Evolutionary conservation across 768 basidiomycete genomes (phyloP).

Genomic region (Phylloporus rhodoxanthus): DNA sequence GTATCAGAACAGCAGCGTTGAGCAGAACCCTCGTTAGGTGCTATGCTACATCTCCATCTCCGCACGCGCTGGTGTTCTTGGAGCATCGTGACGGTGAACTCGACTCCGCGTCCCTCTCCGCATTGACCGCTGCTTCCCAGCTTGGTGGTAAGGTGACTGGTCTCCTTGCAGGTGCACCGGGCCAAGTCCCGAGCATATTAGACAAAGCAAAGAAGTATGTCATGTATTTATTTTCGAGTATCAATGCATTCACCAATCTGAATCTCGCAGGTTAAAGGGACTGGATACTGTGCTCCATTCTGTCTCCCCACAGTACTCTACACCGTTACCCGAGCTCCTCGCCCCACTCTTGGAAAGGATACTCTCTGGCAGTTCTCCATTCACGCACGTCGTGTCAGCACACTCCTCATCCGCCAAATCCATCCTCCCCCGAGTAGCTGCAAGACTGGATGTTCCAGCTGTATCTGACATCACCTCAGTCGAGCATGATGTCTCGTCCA

Average conservation of each 20-base stretch:
- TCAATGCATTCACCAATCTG: slow-evolving; percentile 4
- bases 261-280: slow-evolving; percentile 52
- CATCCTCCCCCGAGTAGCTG: slow-evolving; percentile 87
- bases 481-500: slow-evolving; percentile 61
- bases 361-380: slow-evolving; percentile 55
- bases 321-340: slow-evolving; percentile 68
- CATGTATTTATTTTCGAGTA: slow-evolving; percentile 30
- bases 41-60: slow-evolving; percentile 56
- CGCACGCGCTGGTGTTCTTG: slow-evolving; percentile 81
- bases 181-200: slow-evolving; percentile 59
- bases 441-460: slow-evolving; percentile 81
- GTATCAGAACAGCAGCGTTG: slow-evolving; percentile 15
- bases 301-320: slow-evolving; percentile 60
- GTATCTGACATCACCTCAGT: slow-evolving; percentile 87
- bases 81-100: slow-evolving; percentile 81
- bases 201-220: slow-evolving; percentile 77
- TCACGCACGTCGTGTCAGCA: slow-evolving; percentile 88
- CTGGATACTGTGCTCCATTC: slow-evolving; percentile 65
- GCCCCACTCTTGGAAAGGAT: slow-evolving; percentile 79
- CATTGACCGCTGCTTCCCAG: slow-evolving; percentile 82
- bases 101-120: slow-evolving; percentile 81
- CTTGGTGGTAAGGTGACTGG: slow-evolving; percentile 85
- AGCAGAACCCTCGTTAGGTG: slow-evolving; percentile 30
- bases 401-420: slow-evolving; percentile 93
- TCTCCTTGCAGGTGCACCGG: slow-evolving; percentile 62